Base-by-base conservation (phyloP, 345 rosid genomes). In the Acer negundo region DNA sequence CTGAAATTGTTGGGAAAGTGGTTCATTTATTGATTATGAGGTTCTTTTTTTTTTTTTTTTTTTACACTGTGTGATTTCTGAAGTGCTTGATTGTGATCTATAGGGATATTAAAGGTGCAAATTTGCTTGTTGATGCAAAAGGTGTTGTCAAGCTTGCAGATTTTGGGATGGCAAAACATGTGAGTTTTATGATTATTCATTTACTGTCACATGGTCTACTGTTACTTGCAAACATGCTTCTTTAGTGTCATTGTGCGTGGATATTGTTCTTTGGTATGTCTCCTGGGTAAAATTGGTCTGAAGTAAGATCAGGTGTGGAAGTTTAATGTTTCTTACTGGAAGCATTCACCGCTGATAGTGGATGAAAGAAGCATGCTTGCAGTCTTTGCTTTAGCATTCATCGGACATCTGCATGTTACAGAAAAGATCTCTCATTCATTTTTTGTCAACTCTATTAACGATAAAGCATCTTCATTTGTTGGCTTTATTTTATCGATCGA, bases 31-130 rank as follows among this genome's bases (percentile, higher is more conserved):
- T 59, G 56, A 61, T 74, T 53, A 46, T 26, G 20, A 62, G 58
- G 65, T 67, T 1, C 59, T 1, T 7, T 69, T 56, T 64, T 1
- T 67, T 1, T 6, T 31, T 31, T 31, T 66, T 56, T 64, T 1
- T 68, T 1, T 8, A 61, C 19, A 22, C 59, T 38, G 10, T 44
- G 19, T 44, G 19, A 40, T 61, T 70, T 26, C 19, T 77, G 51
- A 82, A 75, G 47, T 65, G 67, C 23, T 46, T 66, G 69, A 61
- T 72, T 84, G 49, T 75, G 67, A 44, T 67, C 24, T 78, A 24
- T 79, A 91, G 96, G 88, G 96, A 90, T 81, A 91, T 91, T 49
- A 91, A 91, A 85, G 93, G 96, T 69, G 93, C 92, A 76, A 91
- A 91, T 85, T 82, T 91, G 81, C 92, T 91, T 65, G 96, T 91